Evolutionary conservation across 164 flowering plant genomes (phyloP).

Genomic region (Nymphaea thermarum): DNA sequence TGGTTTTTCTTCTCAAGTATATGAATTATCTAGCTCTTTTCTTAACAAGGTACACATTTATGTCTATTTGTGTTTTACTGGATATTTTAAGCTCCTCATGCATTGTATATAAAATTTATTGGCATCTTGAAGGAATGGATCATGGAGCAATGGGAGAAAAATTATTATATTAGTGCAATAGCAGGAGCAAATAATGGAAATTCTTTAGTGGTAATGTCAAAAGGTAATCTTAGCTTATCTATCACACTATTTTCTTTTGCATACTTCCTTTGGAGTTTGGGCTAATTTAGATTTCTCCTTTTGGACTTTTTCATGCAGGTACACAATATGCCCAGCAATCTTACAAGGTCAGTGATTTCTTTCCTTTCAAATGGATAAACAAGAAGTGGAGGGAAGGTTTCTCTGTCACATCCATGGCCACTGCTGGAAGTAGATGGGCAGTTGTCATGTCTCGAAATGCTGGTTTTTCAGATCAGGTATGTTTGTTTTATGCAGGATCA

Average conservation of each 20-base stretch:
- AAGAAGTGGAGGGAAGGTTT: slow-evolving; percentile 85
- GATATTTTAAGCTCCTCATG: neutral
- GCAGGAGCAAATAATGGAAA: slow-evolving; percentile 84
- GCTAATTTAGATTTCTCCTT: neutral
- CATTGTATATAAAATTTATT: neutral
- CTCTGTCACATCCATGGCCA: slow-evolving; percentile 72
- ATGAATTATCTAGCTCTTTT: slow-evolving; percentile 63
- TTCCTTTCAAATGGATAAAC: slow-evolving; percentile 82
- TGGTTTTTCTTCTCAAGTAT: slow-evolving; percentile 71
- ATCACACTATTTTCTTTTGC: neutral
- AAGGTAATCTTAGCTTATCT: slow-evolving; percentile 34
- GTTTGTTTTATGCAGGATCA: neutral
- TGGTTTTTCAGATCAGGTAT: slow-evolving; percentile 61
- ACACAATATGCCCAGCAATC: slow-evolving; percentile 63
- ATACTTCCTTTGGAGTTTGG: neutral
- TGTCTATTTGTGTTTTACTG: neutral
- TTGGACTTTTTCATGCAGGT: slow-evolving; percentile 20
- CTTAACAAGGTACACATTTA: slow-evolving; percentile 53
- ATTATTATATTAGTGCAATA: slow-evolving; percentile 73
- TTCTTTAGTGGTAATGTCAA: slow-evolving; percentile 92
- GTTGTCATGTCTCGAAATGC: slow-evolving; percentile 80
- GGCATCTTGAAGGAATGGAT: slow-evolving; percentile 71
- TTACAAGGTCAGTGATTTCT: slow-evolving; percentile 69
- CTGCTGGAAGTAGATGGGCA: slow-evolving; percentile 67
- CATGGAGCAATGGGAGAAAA: slow-evolving; percentile 96